Conservation (phyloP, 2,329 filamentous ascomycete genomes). For the Didymellaceae sp. region DNA sequence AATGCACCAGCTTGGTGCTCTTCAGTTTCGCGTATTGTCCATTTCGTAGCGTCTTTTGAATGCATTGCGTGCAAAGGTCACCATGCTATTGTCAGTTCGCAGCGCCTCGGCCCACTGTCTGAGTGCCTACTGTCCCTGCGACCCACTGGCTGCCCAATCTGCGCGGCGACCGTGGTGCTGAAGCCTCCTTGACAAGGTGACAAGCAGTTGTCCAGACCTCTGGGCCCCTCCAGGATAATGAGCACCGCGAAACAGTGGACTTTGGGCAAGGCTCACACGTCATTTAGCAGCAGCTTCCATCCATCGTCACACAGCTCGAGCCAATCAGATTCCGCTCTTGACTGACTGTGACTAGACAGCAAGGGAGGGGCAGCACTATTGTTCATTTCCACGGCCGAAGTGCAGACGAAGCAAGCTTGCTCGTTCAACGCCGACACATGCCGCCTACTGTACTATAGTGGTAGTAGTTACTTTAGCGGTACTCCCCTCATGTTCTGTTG, state of each 20-base stretch:
- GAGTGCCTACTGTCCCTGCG: conserved; percentile 11
- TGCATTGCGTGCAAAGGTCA: too few species aligned
- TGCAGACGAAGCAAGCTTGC: conserved; percentile 12
- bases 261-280: conserved; percentile 28
- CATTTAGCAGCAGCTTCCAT: conserved; percentile 30
- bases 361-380: conserved; percentile 29
- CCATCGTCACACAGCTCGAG: conserved; percentile 13
- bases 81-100: conserved; percentile 22
- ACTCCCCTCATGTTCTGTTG: conserved; percentile 8
- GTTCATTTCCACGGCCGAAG: conserved; percentile 26
- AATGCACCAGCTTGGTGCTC: not conserved
- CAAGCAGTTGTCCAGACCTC: conserved; percentile 55
- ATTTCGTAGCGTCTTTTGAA: too few species aligned
- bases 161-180: conserved; percentile 64
- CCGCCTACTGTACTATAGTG: conserved; percentile 10
- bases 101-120: conserved; percentile 19
- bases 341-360: conserved; percentile 21
- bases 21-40: too few species aligned
- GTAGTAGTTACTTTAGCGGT: not conserved
- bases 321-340: conserved; percentile 19
- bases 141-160: conserved; percentile 27
- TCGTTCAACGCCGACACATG: conserved; percentile 18
- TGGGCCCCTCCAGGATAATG: conserved; percentile 21
- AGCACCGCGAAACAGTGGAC: conserved; percentile 22
- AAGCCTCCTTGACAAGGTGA: conserved; percentile 65